These are phyloP conservation scores for Debaryomycetaceae sp. DNA, from an alignment of 1,139 yeast genomes.

Conservation along the genomic window DNA sequence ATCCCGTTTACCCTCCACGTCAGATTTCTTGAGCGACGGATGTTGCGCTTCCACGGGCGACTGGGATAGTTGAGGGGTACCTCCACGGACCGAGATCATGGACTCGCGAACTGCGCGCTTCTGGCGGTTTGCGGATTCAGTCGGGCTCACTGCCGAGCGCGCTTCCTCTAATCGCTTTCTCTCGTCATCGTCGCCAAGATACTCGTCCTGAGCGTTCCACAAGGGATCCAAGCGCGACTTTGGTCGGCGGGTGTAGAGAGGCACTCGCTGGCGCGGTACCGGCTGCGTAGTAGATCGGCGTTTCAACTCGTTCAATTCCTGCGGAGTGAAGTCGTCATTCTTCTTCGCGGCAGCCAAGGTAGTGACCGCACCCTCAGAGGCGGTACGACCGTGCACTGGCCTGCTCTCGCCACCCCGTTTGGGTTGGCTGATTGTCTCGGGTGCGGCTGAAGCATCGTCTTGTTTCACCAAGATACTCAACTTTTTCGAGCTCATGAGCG, in stretches of 20 bases:
- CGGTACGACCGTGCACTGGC: slow-evolving; percentile 17
- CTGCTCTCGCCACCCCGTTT: slow-evolving; percentile 23
- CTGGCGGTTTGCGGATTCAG: slow-evolving; percentile 3
- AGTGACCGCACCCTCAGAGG: slow-evolving; percentile 23
- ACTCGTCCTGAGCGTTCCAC: slow-evolving; percentile 39
- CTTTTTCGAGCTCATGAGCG: slow-evolving; percentile 30
- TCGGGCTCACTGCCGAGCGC: slow-evolving; percentile 1
- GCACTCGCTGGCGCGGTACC: slow-evolving; percentile 26
- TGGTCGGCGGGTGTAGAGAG: slow-evolving; percentile 45
- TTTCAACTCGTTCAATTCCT: slow-evolving; percentile 32
- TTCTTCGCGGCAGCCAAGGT: too few relatives aligned
- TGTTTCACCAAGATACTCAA: slow-evolving; percentile 27
- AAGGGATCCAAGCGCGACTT: slow-evolving; percentile 63
- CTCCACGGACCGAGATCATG: slow-evolving; percentile 14
- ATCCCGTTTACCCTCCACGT: slow-evolving; percentile 1
- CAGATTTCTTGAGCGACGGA: slow-evolving; percentile 11
- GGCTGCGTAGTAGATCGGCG: slow-evolving; percentile 41
- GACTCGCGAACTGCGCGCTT: slow-evolving; percentile 6
- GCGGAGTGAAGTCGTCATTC: slow-evolving; percentile 23
- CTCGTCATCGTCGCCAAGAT: slow-evolving; percentile 33
- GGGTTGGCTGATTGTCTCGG: slow-evolving; percentile 22
- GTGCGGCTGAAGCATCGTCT: slow-evolving; percentile 8
- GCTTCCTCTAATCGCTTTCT: slow-evolving; percentile 18
- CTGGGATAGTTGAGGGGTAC: slow-evolving; percentile 3
- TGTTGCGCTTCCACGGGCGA: slow-evolving; percentile 10